Evolutionary conservation across 495 filamentous ascomycete genomes (phyloP).

Genomic region (Penicillium pulvis): DNA sequence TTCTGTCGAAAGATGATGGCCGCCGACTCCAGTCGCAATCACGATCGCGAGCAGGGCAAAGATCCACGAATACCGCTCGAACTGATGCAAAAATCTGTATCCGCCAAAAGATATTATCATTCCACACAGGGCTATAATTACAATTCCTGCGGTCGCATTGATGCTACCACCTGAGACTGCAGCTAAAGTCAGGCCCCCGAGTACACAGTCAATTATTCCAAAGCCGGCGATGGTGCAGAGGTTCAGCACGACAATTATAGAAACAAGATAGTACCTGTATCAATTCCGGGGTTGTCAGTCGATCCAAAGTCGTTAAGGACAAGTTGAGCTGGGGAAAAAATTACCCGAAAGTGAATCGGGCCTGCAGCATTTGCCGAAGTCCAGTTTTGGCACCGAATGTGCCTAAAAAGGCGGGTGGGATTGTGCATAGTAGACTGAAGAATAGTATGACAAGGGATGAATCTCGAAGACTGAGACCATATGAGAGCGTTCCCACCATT

Average conservation of each 20-base stretch:
- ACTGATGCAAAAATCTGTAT: background rate
- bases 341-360: conserved; percentile 1
- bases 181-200: background rate
- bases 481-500: conserved; percentile 1
- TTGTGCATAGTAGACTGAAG: conserved; percentile 1
- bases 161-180: conserved; percentile 1
- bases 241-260: background rate
- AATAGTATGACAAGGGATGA: background rate
- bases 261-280: background rate
- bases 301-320: background rate
- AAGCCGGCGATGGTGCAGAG: conserved; percentile 1
- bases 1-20: background rate
- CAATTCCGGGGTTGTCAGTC: background rate
- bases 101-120: background rate
- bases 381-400: conserved; percentile 1
- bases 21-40: conserved; percentile 4
- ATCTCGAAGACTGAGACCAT: conserved; percentile 3
- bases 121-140: background rate
- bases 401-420: background rate
- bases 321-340: background rate
- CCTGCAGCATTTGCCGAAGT: background rate
- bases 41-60: conserved; percentile 3
- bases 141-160: conserved; percentile 1
- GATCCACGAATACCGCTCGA: conserved; percentile 1
- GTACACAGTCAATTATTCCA: background rate